These are phyloP conservation scores for Brettanomyces custersianus DNA, from an alignment of 805 yeast species.

Conservation along the genomic window DNA sequence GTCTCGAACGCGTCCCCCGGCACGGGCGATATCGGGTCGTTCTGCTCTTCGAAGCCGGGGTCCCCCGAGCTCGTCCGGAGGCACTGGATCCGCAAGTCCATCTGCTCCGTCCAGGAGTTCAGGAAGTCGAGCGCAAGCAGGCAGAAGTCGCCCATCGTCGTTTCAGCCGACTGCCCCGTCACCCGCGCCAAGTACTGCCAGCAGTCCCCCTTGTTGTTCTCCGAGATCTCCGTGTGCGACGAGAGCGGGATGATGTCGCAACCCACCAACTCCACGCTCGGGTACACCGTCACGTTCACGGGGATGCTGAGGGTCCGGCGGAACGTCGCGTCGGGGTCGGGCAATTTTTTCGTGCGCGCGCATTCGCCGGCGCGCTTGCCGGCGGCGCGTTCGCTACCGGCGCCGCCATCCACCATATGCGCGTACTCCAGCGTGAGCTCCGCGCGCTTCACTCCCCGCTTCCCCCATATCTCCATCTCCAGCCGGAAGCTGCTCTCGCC, in stretches of 20 bases:
- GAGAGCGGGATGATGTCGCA: slow-evolving; percentile 64
- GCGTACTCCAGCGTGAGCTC: slow-evolving; percentile 60
- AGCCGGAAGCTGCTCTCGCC: slow-evolving; percentile 33
- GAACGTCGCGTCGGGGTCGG: slow-evolving; percentile 18
- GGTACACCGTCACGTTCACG: slow-evolving; percentile 56
- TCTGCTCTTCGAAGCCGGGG: slow-evolving; percentile 16
- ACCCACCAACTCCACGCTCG: slow-evolving; percentile 66
- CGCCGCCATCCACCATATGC: slow-evolving; percentile 22
- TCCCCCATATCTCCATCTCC: slow-evolving; percentile 56
- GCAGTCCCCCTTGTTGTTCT: slow-evolving; percentile 15
- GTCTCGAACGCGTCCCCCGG: slow-evolving; percentile 12
- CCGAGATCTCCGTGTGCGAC: slow-evolving; percentile 21
- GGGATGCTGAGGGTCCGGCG: slow-evolving; percentile 60
- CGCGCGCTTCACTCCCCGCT: slow-evolving; percentile 63
- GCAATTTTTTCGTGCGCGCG: background rate
- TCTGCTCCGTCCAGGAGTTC: slow-evolving; percentile 67
- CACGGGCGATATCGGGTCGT: slow-evolving; percentile 9
- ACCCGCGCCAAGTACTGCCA: slow-evolving; percentile 26
- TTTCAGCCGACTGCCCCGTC: slow-evolving; percentile 17
- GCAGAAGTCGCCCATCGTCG: slow-evolving; percentile 44
- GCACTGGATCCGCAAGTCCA: slow-evolving; percentile 30
- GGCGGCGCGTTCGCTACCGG: no score
- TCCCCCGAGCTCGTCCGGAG: slow-evolving; percentile 14
- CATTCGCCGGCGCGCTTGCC: no score
- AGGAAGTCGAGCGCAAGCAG: slow-evolving; percentile 66